A percentile compares a stretch with the other conserved stretches of the same genome.
Evolutionary conservation across 306 rosid genomes (phyloP).

Genomic region (Cicer pinnatifidum): DNA sequence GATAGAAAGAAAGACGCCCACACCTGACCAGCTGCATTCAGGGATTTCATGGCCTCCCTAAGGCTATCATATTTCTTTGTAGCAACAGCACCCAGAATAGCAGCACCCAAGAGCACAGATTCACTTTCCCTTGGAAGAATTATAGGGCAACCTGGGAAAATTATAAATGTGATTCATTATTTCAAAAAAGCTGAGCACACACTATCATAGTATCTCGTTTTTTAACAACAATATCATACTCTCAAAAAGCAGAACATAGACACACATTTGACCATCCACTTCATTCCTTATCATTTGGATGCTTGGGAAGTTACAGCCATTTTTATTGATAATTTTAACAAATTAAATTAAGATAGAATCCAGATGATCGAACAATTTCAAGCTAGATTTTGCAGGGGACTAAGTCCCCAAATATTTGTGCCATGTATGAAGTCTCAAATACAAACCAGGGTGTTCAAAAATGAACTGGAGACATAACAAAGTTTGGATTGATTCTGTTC

Average conservation of each 20-base stretch:
- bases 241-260: neutral
- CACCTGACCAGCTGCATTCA: slow-evolving; percentile 93
- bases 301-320: slow-evolving; percentile 25
- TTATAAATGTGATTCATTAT: slow-evolving; percentile 16
- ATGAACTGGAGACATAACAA: too few relatives aligned
- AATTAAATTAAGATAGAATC: slow-evolving; percentile 30
- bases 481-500: neutral
- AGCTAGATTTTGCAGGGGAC: slow-evolving; percentile 37
- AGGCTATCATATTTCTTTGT: slow-evolving; percentile 68
- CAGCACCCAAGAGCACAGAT: slow-evolving; percentile 95
- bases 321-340: slow-evolving; percentile 19
- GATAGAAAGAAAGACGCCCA: slow-evolving; percentile 41
- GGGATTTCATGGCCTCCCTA: slow-evolving; percentile 84
- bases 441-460: slow-evolving; percentile 16
- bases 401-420: slow-evolving; percentile 13
- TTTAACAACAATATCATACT: neutral
- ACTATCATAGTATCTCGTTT: neutral
- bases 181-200: slow-evolving; percentile 4
- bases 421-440: slow-evolving; percentile 19
- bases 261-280: neutral
- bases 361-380: slow-evolving; percentile 37
- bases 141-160: slow-evolving; percentile 77
- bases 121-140: slow-evolving; percentile 94
- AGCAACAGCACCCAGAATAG: slow-evolving; percentile 94
- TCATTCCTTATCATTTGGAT: slow-evolving; percentile 30